These are phyloP conservation scores for Nicotiana noctiflora DNA, from an alignment of 257 asterid genomes.

Conservation along the genomic window DNA sequence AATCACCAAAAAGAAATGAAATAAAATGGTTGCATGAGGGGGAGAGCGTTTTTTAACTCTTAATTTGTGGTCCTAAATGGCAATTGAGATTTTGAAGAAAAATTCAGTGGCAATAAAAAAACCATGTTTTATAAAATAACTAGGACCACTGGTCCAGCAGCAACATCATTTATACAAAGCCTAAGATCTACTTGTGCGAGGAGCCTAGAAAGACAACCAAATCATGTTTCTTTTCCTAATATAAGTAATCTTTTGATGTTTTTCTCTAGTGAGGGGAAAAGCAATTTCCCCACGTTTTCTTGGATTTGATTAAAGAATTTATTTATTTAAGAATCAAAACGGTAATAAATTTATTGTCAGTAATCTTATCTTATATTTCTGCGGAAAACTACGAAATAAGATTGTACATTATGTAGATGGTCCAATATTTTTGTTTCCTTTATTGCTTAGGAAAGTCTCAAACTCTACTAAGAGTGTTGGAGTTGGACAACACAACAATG, in stretches of 20 bases:
- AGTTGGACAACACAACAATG: constrained; percentile 41
- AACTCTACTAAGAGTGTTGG: constrained; percentile 13
- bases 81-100: not conserved
- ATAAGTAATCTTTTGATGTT: not conserved
- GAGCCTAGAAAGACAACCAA: constrained; percentile 21
- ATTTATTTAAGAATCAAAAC: too few species aligned
- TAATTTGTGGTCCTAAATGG: not conserved
- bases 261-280: not conserved
- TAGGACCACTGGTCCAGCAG: constrained; percentile 10
- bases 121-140: not conserved
- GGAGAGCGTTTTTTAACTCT: not conserved
- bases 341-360: too few species aligned
- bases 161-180: constrained; percentile 31
- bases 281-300: not conserved
- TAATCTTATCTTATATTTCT: too few species aligned
- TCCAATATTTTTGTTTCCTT: not conserved
- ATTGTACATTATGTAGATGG: not conserved
- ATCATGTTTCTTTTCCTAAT: constrained; percentile 4
- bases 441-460: not conserved
- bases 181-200: not conserved
- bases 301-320: too few species aligned
- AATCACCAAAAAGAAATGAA: too few species aligned
- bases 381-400: not conserved
- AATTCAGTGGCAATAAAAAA: not conserved
- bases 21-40: too few species aligned